These are phyloP conservation scores for Coemansia sp. DNA, from an alignment of 192 early-diverging fungal species.

Conservation along the genomic window DNA sequence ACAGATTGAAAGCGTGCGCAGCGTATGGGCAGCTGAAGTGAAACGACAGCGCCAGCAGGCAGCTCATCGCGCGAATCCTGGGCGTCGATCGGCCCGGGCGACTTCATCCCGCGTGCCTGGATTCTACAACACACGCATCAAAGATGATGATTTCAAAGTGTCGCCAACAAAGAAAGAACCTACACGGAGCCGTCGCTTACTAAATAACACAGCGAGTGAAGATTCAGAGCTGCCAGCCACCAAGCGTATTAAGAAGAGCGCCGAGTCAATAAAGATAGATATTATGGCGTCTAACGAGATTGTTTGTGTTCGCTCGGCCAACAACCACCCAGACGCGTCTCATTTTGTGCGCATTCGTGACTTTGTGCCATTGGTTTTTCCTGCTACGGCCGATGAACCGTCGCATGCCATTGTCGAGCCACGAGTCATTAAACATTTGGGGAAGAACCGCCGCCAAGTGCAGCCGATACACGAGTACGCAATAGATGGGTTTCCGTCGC, in stretches of 20 bases:
- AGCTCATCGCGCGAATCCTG: neutral
- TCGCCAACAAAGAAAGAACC: neutral
- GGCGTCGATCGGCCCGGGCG: neutral
- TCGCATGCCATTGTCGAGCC: constrained; percentile 1
- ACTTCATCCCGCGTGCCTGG: neutral
- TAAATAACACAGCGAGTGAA: neutral
- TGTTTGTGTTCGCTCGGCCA: neutral
- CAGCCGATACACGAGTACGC: constrained; percentile 17
- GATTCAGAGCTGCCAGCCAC: neutral
- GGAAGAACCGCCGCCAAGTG: neutral
- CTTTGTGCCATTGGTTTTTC: constrained; percentile 20
- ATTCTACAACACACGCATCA: neutral
- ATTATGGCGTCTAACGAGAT: neutral
- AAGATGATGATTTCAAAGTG: neutral
- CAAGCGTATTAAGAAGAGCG: neutral
- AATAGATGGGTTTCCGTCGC: constrained; percentile 20
- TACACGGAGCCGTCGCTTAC: neutral
- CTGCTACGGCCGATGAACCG: neutral
- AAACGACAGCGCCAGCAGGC: neutral
- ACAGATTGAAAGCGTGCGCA: neutral
- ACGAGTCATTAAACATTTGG: neutral
- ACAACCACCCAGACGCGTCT: constrained; percentile 1
- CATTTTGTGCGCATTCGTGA: constrained; percentile 3
- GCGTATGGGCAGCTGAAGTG: neutral
- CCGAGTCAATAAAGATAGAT: neutral